Evolutionary conservation across 805 yeast genomes (phyloP), one percentile per base, ranked within the genome.

Genomic region (Metschnikowia picachoensis): DNA sequence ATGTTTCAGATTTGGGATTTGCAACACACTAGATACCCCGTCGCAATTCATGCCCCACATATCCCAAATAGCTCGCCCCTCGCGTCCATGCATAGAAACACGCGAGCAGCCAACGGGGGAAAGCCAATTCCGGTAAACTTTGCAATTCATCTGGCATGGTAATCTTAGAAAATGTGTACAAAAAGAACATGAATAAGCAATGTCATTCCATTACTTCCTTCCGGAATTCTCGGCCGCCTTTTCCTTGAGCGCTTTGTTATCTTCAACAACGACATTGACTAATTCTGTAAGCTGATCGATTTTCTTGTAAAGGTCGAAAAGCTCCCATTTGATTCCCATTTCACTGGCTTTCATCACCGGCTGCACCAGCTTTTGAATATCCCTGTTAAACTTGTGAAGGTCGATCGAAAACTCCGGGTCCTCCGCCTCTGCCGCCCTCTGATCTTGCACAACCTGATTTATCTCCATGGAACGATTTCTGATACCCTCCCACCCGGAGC

Each of bases 391-490:
- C 15, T 65, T 57, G 6, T 58, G 54, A 35, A 73, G 69, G 34
- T 76, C 70, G 8, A 77, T 76, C n/a, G 72, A 61, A 59, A 87
- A 86, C 47, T 79, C 79, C 0, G 89, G 87, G 61, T 88, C 96
- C 34, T 72, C 76, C 8, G 61, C 60, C 59, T 87, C 94, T 1
- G 90, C 91, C 28, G 73, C 70, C 30, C 73, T 67, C 59, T 86
- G 94, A 9, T 66, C 63, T 43, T 71, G 63, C 28, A 82, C 50
- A 41, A 64, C 67, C 39, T 62, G 60, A 27, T 56, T 54, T 16
- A 70, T 61, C 39, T 72, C 78, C 31, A 68, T 68, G 49, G 68
- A 58, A 20, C 72, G 55, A 45, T 65, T 68, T 46, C 68, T 63
- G 41, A 72, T 64, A 2, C 68, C 70, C 35, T 68, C 74, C 67